Evolutionary conservation across 2,329 filamentous ascomycete species (phyloP).

Genomic region (Alternaria brassicicola): DNA sequence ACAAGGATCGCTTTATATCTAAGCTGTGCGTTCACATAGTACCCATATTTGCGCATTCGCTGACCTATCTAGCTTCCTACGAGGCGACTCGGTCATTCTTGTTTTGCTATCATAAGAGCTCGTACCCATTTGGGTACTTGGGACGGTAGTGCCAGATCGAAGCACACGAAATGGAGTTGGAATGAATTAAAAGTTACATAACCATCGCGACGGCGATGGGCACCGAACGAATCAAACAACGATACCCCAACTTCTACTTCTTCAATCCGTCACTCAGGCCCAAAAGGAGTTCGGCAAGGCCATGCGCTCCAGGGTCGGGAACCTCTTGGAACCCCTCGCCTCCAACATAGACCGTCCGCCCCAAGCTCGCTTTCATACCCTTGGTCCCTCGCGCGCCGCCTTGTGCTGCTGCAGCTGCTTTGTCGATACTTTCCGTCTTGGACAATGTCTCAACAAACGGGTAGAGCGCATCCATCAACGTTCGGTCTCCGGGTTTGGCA

Average conservation of each 20-base stretch:
- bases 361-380: constrained; percentile 88
- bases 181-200: constrained; percentile 44
- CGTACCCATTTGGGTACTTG: constrained; percentile 12
- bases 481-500: constrained; percentile 86
- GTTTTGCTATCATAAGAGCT: constrained; percentile 74
- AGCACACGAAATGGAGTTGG: constrained; percentile 31
- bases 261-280: constrained; percentile 69
- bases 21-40: constrained; percentile 74
- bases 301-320: constrained; percentile 75
- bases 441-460: constrained; percentile 81
- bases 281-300: constrained; percentile 82
- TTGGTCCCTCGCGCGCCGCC: constrained; percentile 83
- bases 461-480: constrained; percentile 84
- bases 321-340: constrained; percentile 74
- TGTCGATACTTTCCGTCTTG: constrained; percentile 68
- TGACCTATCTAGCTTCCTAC: constrained; percentile 69
- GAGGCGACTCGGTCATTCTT: constrained; percentile 86
- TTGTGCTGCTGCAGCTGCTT: constrained; percentile 76
- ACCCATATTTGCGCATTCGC: not conserved
- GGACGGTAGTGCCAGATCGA: constrained; percentile 9
- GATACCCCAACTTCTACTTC: constrained; percentile 40
- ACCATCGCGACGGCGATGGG: constrained; percentile 32
- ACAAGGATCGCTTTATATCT: constrained; percentile 98
- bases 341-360: constrained; percentile 79
- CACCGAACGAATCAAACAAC: constrained; percentile 38